Percentiles rank a stretch among this genome's conserved stretches.
These are phyloP conservation scores for Botryobasidium botryosum DNA, from an alignment of 768 basidiomycete genomes.

Conservation along the genomic window DNA sequence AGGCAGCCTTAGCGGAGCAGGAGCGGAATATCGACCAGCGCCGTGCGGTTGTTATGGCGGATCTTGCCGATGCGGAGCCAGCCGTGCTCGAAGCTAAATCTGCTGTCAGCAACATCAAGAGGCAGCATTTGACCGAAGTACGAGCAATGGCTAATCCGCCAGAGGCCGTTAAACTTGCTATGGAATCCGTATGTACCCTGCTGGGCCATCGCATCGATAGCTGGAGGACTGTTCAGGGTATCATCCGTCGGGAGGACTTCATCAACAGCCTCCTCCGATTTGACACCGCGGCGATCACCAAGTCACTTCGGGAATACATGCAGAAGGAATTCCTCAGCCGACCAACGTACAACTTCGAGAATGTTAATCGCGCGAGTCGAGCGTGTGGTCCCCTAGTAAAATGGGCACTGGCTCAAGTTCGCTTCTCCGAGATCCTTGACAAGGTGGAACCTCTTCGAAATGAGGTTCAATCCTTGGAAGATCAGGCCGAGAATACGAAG, in stretches of 20 bases:
- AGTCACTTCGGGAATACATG: constrained; percentile 74
- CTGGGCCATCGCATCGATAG: constrained; percentile 94
- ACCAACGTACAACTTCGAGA: constrained; percentile 87
- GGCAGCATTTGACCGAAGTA: constrained; percentile 91
- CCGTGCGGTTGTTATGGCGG: constrained; percentile 75
- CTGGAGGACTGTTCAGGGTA: constrained; percentile 90
- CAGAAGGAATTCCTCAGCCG: constrained; percentile 83
- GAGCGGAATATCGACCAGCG: constrained; percentile 81
- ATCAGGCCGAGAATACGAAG: constrained; percentile 87
- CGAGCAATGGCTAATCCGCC: constrained; percentile 97
- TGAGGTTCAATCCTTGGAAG: constrained; percentile 85
- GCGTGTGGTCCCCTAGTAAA: constrained; percentile 97
- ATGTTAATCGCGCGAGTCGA: constrained; percentile 84
- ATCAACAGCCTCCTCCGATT: constrained; percentile 92
- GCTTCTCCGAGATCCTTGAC: constrained; percentile 93
- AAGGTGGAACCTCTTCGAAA: constrained; percentile 91
- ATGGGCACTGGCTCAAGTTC: constrained; percentile 94
- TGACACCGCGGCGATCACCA: constrained; percentile 89
- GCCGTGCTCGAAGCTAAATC: constrained; percentile 88
- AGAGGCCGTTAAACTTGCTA: constrained; percentile 90
- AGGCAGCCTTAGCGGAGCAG: constrained; percentile 83
- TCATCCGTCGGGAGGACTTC: constrained; percentile 94
- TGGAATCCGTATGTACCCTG: constrained; percentile 96
- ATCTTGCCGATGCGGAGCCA: constrained; percentile 94
- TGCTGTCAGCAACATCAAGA: constrained; percentile 95